phyloP scores from a whole-genome alignment of 2,329 filamentous ascomycete genomes.

The Colletotrichum chlorophyti region DNA sequence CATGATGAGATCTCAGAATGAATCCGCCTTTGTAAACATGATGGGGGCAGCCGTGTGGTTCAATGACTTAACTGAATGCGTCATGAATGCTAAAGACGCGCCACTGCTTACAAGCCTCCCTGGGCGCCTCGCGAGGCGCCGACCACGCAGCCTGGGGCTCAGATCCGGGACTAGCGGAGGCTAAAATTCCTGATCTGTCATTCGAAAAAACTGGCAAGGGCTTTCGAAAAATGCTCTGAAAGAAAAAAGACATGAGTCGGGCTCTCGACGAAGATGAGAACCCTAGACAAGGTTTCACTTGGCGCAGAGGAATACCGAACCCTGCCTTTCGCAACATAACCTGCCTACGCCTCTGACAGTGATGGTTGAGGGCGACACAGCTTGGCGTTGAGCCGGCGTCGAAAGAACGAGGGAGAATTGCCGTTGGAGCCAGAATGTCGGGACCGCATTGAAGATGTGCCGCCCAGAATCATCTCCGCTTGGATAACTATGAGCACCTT shows the following conservation, averaged over 20 bases:
- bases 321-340: background rate
- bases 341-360: no score
- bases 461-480: background rate
- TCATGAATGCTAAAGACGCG: no score
- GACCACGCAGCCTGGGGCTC: background rate
- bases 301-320: background rate
- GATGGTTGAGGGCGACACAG: background rate
- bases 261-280: background rate
- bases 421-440: constrained; percentile 17
- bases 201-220: no score
- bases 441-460: background rate
- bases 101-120: background rate
- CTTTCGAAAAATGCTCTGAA: no score
- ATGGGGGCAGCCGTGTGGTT: background rate
- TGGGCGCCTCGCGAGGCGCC: background rate
- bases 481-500: background rate
- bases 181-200: no score
- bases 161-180: no score
- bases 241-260: no score
- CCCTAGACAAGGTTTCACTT: background rate
- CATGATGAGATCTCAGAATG: background rate
- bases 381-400: background rate
- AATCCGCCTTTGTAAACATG: background rate
- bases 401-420: background rate
- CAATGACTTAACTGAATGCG: background rate